Conservation (phyloP, 1,139 yeast genomes). For the Hemisphaericaspora lyxosophila region DNA sequence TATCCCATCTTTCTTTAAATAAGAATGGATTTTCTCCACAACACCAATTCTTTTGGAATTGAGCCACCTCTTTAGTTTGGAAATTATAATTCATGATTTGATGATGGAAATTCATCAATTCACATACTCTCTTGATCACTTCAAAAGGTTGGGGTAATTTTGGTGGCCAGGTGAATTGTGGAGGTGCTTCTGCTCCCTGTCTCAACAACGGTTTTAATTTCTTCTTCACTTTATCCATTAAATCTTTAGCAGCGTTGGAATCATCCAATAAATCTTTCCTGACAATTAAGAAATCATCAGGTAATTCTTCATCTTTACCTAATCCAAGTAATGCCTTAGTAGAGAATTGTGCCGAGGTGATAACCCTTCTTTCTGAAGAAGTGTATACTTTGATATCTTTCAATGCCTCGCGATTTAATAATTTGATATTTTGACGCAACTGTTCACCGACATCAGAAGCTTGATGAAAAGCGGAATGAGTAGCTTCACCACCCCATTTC, state of each 20-base stretch:
- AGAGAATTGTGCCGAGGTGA: slow-evolving; percentile 88
- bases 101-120: slow-evolving; percentile 90
- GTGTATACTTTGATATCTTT: slow-evolving; percentile 85
- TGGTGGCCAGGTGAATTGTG: slow-evolving; percentile 98
- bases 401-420: slow-evolving; percentile 80
- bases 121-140: slow-evolving; percentile 91
- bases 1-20: slow-evolving; percentile 97
- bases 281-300: slow-evolving; percentile 76
- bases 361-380: slow-evolving; percentile 91
- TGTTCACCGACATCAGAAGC: slow-evolving; percentile 96
- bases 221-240: slow-evolving; percentile 97
- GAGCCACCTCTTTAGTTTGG: slow-evolving; percentile 59
- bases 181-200: slow-evolving; percentile 98
- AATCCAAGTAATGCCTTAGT: slow-evolving; percentile 78
- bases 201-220: slow-evolving; percentile 90
- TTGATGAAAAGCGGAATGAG: slow-evolving; percentile 95
- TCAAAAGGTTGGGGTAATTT: slow-evolving; percentile 97
- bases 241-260: slow-evolving; percentile 95
- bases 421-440: slow-evolving; percentile 84
- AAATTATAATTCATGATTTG: slow-evolving; percentile 83
- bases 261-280: slow-evolving; percentile 93
- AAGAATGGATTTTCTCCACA: slow-evolving; percentile 92
- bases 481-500: slow-evolving; percentile 99
- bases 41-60: slow-evolving; percentile 86
- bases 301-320: slow-evolving; percentile 52